Base-by-base conservation (phyloP, 306 rosid species). In the Medicago lupulina region DNA sequence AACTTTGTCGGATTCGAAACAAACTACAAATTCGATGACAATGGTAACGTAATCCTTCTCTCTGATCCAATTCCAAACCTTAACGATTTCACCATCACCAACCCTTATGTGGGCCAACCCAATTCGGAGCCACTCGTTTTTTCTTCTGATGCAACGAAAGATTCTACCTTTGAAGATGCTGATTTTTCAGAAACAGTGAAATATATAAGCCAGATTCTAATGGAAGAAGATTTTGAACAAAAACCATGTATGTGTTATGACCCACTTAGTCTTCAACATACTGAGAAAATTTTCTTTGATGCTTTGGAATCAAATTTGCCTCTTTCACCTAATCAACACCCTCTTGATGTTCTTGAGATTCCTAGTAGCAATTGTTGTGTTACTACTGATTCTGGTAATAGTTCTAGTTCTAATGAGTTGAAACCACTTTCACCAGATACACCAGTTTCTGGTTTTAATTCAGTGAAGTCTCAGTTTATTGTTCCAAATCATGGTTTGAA, bases 191-290 rank as follows among this genome's bases (percentile, higher is more conserved):
- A 85, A 78, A 81, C 81, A 1, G 23, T 65, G 18, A 85, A 76
- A 69, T 81, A 78, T 74, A 85, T 85, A 36, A 75, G 88, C 34
- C 88, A 85, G 25, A 67, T 93, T 82, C 88, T 93, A 1, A 80
- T 93, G 96, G 92, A 93, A 50, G 98, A 90, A 86, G 83, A 87
- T 46, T 78, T 87, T 73, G 90, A 89, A 15, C 74, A 80, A n/a
- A 86, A 77, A 68, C 91, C 92, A 0, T 89, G 84, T 15, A 86
- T 93, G 94, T 89, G 84, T 44, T 88, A 82, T 76, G 92, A 90
- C 67, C 89, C 92, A 6, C 31, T 83, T 61, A 84, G 78, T 21
- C 87, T 90, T 18, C 88, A 86, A 70, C 86, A 87, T 15, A 82
- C 92, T 5, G 98, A 90, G 88, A 82, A 86, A 84, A 80, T 93